A percentile compares a stretch with the other conserved stretches of the same genome.
These are phyloP conservation scores for Aspergillus floridensis DNA, from an alignment of 2,329 filamentous ascomycete genomes.

Conservation along the genomic window DNA sequence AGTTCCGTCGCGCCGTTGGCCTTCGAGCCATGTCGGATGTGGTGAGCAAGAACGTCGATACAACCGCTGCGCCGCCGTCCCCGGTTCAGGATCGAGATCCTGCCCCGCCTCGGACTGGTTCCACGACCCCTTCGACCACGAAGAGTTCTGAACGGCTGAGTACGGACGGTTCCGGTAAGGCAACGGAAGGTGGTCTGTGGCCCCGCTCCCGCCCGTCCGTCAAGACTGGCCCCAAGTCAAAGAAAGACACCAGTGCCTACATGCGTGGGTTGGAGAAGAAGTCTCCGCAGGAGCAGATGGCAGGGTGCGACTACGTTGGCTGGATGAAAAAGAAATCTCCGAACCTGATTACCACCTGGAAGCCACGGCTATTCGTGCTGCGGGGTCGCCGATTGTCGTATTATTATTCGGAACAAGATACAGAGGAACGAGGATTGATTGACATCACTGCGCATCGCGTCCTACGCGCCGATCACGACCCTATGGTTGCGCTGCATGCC, in stretches of 20 bases:
- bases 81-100: constrained; percentile 53
- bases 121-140: constrained; percentile 63
- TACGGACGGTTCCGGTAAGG: constrained; percentile 57
- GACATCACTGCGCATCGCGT: constrained; percentile 97
- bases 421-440: constrained; percentile 90
- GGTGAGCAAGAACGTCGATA: constrained; percentile 53
- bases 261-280: constrained; percentile 80
- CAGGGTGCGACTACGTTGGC: constrained; percentile 85
- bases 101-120: constrained; percentile 74
- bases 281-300: constrained; percentile 76
- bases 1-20: constrained; percentile 62
- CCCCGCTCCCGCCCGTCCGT: constrained; percentile 52
- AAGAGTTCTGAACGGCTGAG: constrained; percentile 79
- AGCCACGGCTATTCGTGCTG: constrained; percentile 90
- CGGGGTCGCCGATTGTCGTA: constrained; percentile 89
- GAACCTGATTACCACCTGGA: constrained; percentile 96
- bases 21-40: constrained; percentile 81
- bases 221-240: constrained; percentile 61
- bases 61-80: constrained; percentile 43
- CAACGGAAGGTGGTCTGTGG: constrained; percentile 48
- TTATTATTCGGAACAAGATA: constrained; percentile 92
- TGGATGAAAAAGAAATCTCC: constrained; percentile 99
- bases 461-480: constrained; percentile 88
- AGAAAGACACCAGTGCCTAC: constrained; percentile 95
- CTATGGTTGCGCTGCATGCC: constrained; percentile 84